phyloP scores from a whole-genome alignment of 1,284 basidiomycete species.

The Pseudozyma sp. region DNA sequence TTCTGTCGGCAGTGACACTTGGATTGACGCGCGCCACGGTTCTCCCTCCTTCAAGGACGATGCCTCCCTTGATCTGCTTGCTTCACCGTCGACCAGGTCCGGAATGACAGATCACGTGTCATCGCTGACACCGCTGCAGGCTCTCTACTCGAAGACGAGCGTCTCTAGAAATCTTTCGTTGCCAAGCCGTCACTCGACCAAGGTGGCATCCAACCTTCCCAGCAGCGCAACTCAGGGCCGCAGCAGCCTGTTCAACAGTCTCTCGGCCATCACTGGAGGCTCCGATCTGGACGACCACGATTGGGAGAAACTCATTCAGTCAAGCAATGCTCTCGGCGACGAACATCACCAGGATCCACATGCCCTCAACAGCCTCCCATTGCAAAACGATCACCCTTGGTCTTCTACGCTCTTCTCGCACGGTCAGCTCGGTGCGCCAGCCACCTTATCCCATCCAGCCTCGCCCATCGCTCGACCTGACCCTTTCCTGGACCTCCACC shows the following conservation, averaged over 20 bases:
- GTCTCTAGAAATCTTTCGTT: slow-evolving; percentile 48
- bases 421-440: slow-evolving; percentile 9
- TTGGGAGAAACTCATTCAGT: slow-evolving; percentile 59
- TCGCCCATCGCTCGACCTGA: slow-evolving; percentile 37
- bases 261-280: slow-evolving; percentile 58
- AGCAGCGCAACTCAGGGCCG: slow-evolving; percentile 39
- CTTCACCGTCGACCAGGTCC: slow-evolving; percentile 25
- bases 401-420: slow-evolving; percentile 35
- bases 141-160: slow-evolving; percentile 45
- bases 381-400: slow-evolving; percentile 29
- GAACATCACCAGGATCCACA: slow-evolving; percentile 43
- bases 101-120: slow-evolving; percentile 16
- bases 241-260: slow-evolving; percentile 49
- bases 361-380: slow-evolving; percentile 13
- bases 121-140: slow-evolving; percentile 38
- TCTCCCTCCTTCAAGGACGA: slow-evolving; percentile 1
- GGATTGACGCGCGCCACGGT: not conserved
- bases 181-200: slow-evolving; percentile 43
- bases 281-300: slow-evolving; percentile 58
- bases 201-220: slow-evolving; percentile 24
- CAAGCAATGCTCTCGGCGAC: slow-evolving; percentile 40
- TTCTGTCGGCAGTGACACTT: not conserved
- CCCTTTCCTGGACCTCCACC: slow-evolving; percentile 16
- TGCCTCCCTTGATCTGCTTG: slow-evolving; percentile 5
- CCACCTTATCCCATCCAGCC: slow-evolving; percentile 20